A percentile compares a stretch with the other conserved stretches of the same genome.
Conservation (phyloP, 1,284 basidiomycete genomes). For the Moesziomyces globuligerus region DNA sequence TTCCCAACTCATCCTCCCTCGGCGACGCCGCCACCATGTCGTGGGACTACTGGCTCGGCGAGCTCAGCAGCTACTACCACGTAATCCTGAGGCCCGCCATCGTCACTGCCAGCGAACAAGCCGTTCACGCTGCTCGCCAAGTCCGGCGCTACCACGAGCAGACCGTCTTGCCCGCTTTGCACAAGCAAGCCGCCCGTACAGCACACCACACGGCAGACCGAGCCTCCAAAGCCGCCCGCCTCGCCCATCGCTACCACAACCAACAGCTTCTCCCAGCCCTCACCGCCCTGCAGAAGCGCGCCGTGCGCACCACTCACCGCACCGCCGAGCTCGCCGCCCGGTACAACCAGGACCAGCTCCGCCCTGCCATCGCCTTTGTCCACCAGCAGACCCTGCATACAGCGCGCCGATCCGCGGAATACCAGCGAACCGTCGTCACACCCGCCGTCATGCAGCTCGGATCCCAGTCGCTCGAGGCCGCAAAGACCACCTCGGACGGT, state of each 20-base stretch:
- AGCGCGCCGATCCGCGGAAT: background rate
- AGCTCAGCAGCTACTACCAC: slow-evolving; percentile 19
- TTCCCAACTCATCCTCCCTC: slow-evolving; percentile 8
- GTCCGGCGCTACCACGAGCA: slow-evolving; percentile 22
- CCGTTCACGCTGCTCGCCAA: slow-evolving; percentile 23
- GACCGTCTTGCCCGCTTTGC: slow-evolving; percentile 17
- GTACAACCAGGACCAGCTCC: background rate
- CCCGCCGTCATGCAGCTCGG: slow-evolving; percentile 12
- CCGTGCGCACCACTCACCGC: slow-evolving; percentile 7
- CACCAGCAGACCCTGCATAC: background rate
- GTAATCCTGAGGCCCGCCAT: slow-evolving; percentile 15
- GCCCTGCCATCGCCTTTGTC: slow-evolving; percentile 2
- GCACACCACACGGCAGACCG: slow-evolving; percentile 4
- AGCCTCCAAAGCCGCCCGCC: slow-evolving; percentile 16
- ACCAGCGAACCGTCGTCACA: slow-evolving; percentile 3
- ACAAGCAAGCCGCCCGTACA: slow-evolving; percentile 13
- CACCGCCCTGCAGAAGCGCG: background rate
- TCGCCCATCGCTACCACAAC: slow-evolving; percentile 22
- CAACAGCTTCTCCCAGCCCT: slow-evolving; percentile 14
- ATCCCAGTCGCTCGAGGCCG: slow-evolving; percentile 22
- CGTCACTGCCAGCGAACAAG: slow-evolving; percentile 12
- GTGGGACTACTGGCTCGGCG: slow-evolving; percentile 34
- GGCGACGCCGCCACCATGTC: slow-evolving; percentile 34
- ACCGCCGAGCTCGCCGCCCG: slow-evolving; percentile 3
- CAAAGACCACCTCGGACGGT: slow-evolving; percentile 19